Conservation (phyloP, 352 stramenopile species). For the Globisporangium recalcitrans region DNA sequence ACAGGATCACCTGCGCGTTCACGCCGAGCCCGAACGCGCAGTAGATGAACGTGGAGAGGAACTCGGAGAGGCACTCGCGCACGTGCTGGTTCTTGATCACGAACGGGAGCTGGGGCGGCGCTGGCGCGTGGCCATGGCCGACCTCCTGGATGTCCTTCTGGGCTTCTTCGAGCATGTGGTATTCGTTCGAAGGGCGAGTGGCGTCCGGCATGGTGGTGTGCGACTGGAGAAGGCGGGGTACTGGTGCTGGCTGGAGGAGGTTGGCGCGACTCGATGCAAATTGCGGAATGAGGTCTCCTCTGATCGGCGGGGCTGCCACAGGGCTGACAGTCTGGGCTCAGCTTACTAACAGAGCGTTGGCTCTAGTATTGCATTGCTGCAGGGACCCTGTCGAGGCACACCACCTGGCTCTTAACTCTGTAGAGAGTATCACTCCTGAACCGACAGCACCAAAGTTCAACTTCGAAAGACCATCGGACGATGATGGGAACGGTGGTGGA, state of each 20-base stretch:
- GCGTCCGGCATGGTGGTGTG: neutral
- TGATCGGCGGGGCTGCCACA: neutral
- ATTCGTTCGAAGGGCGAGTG: conserved; percentile 13
- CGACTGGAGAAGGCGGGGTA: neutral
- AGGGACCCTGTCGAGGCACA: too few species aligned
- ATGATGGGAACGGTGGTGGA: too few species aligned
- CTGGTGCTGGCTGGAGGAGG: neutral
- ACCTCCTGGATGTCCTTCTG: conserved; percentile 15
- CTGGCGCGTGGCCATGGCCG: neutral
- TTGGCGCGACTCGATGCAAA: conserved; percentile 3
- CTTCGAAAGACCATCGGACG: too few species aligned
- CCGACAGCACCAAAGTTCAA: too few species aligned
- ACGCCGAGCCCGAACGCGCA: conserved; percentile 24
- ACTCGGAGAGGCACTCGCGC: conserved; percentile 37
- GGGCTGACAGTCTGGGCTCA: neutral
- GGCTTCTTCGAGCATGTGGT: conserved; percentile 17
- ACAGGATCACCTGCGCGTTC: conserved; percentile 25
- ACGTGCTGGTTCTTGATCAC: conserved; percentile 22
- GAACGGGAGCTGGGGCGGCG: conserved; percentile 18
- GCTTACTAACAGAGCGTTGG: neutral
- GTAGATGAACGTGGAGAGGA: conserved; percentile 33
- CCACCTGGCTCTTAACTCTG: too few species aligned
- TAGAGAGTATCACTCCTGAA: too few species aligned
- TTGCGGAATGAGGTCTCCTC: conserved; percentile 4
- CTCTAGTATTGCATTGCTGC: too few species aligned